Base-by-base conservation (phyloP, 331 rosid species). In the Cydonia oblonga region DNA sequence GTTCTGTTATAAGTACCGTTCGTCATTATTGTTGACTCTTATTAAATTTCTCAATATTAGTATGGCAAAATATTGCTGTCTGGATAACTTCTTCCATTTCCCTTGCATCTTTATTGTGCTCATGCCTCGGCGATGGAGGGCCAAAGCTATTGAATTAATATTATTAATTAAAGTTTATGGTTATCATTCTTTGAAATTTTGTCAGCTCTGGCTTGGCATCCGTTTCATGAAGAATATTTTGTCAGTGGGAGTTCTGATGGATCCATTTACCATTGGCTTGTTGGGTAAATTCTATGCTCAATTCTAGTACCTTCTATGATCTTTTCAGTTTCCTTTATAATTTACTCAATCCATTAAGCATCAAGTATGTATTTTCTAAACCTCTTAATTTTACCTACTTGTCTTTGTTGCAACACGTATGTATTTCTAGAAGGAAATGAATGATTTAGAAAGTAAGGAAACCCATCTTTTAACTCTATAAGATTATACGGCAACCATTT, bases 221-320 rank as follows among this genome's bases (percentile, higher is more conserved):
- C 99, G 8, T 95, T 91, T 76, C 99, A 95, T 73, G 99, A 95
- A 76, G 97, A 95, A 80, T 89, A 95, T 87, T 95, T 95, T 83
- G 99, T 91, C 71, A 95, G 99, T 69, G 99, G 99, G 83, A 95
- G 97, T 83, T 90, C 71, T 73, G 97, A 95, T 35, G 99, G 99
- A 76, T 91, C 99, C 79, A 88, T 95, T 66, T 95, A 85, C 82
- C 99, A 95, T 84, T 95, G 97, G 99, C 92, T 91, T 89, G 99
- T 95, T 54, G 97, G 99, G 99, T 95, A 95, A 82, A 57, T 57
- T 70, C 40, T 19, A 40, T 53, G 54, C 30, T 32, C 49, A 25
- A 9, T 58, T 32, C 8, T 14, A 42, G 16, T 5, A 12, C 32
- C 66, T 29, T 66, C n/a, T 40, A 8, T 59, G 35, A 23, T 62